Percentiles rank a stretch among this genome's conserved stretches.
Conservation (phyloP, 176 grass and related monocot genomes). For the Neostapfia colusana region DNA sequence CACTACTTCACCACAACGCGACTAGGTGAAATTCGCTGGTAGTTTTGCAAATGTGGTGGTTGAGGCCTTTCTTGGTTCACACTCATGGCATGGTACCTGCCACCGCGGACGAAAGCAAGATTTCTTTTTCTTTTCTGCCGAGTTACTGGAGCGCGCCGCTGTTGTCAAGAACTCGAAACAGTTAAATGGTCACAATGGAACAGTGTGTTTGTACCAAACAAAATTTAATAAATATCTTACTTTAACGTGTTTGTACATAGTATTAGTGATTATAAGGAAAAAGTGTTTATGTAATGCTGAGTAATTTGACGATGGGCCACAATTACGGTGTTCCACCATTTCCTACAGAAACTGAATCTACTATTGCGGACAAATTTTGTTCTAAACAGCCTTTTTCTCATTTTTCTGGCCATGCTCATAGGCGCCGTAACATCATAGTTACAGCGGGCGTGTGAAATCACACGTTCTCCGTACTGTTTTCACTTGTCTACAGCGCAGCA, state of each 20-base stretch:
- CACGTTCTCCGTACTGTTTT: neutral
- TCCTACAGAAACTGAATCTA: neutral
- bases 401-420: too few species aligned
- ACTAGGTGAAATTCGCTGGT: neutral
- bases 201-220: neutral
- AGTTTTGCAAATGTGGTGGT: conserved; percentile 24
- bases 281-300: neutral
- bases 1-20: neutral
- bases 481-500: conserved; percentile 4
- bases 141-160: neutral
- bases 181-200: too few species aligned
- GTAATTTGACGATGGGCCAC: neutral
- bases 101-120: neutral
- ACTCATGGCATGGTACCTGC: conserved; percentile 31
- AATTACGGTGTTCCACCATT: neutral
- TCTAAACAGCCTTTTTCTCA: too few species aligned
- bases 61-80: conserved; percentile 45
- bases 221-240: too few species aligned
- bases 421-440: neutral
- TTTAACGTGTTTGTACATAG: neutral
- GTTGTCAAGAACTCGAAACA: neutral
- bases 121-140: neutral
- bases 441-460: neutral
- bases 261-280: neutral
- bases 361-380: neutral